Conservation (phyloP, 139 green algal species). For the Volvox africanus region DNA sequence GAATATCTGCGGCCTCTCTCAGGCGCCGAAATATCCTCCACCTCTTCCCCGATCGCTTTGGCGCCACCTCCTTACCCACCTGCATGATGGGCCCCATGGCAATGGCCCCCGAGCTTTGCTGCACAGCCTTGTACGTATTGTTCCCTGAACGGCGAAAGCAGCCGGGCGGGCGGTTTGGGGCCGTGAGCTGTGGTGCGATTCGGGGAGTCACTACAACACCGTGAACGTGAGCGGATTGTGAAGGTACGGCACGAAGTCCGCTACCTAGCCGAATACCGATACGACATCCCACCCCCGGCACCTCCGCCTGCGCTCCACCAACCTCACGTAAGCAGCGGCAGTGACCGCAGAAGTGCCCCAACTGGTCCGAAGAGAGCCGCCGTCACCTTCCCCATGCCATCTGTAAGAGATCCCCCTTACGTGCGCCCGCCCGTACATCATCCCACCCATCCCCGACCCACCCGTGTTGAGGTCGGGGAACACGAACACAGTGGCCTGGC, state of each 20-base stretch:
- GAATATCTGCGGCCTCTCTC: neutral
- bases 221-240: too few species aligned
- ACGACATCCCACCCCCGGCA: neutral
- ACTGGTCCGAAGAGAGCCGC: neutral
- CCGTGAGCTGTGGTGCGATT: too few species aligned
- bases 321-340: neutral
- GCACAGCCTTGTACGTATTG: conserved; percentile 90
- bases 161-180: neutral
- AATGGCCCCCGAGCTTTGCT: conserved; percentile 81
- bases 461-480: conserved; percentile 95
- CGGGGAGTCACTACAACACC: neutral
- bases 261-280: too few species aligned
- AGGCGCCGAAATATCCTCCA: neutral
- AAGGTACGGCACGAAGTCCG: neutral
- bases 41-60: neutral
- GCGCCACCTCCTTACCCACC: neutral
- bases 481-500: conserved; percentile 86
- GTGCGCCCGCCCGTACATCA: neutral
- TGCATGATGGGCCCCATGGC: conserved; percentile 93
- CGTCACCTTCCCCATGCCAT: neutral
- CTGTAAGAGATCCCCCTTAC: neutral
- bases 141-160: conserved; percentile 63
- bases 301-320: neutral
- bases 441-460: neutral
- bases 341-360: too few species aligned